Evolutionary conservation across 1,284 basidiomycete genomes (phyloP), one percentile per base, ranked within the genome.

Genomic region (Trametes versicolor): DNA sequence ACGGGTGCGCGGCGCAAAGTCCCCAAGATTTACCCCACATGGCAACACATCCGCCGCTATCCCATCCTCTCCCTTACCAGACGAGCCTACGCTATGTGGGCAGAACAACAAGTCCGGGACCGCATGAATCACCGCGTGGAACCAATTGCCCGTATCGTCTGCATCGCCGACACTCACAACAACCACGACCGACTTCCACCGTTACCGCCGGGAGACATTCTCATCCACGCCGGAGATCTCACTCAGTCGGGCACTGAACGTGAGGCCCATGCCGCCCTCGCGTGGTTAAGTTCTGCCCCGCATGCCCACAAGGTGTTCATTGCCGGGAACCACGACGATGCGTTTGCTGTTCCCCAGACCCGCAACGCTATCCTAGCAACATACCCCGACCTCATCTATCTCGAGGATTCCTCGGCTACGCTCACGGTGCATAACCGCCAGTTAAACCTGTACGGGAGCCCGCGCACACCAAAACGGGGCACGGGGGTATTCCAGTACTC

Each of bases 211-310:
- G 81, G 81, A 52, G 81, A 83, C 64, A 74, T 83, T 37, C 75
- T 83, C 43, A 78, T 83, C 48, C 81, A 82, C 55, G 74, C 82
- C 4, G 81, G 81, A 9, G 79, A 82, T 58, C 74, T 80, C 45
- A 75, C 76, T 15, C 52, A 73, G 27, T 74, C 74, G 4, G 80
- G 81, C 1, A 77, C 77, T 12, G 53, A 61, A 37, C 21, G 70
- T n/a, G 79, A 82, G 58, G 70, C 80, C 12, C 62, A 69, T 25
- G 60, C 65, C 17, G 75, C 70, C 21, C 72, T 81, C 32, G 34
- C 29, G 23, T 75, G 74, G 73, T 62, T 79, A 27, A 61, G 64
- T 52, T 53, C 67, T 29, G 75, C 76, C 45, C 76, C 79, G 21
- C 79, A 81, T 65, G 67, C 70, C 0, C 67, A 77, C 70, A 81